A percentile compares a stretch with the other conserved stretches of the same genome.
Evolutionary conservation across 768 basidiomycete species (phyloP).

Genomic region (Podaxis mareebaensis): DNA sequence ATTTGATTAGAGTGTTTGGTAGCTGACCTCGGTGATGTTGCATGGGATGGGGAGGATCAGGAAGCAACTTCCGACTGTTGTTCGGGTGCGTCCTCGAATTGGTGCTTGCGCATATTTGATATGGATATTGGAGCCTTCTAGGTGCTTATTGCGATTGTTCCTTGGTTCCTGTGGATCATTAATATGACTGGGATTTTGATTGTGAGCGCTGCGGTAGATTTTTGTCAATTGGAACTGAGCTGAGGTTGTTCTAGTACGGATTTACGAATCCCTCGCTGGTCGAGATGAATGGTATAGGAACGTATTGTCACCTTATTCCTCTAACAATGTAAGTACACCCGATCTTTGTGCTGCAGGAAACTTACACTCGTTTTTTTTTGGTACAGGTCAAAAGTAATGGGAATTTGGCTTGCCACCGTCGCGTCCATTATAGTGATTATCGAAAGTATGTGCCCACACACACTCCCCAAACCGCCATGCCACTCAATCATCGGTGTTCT

Average conservation of each 20-base stretch:
- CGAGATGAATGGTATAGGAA: slow-evolving; percentile 3
- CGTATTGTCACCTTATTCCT: slow-evolving; percentile 7
- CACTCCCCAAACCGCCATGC: not conserved
- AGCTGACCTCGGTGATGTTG: slow-evolving; percentile 6
- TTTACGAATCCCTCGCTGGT: not conserved
- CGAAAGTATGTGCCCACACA: not conserved
- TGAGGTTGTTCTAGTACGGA: not conserved
- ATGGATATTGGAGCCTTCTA: not conserved
- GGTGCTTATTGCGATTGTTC: slow-evolving; percentile 3
- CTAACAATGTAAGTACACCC: not conserved
- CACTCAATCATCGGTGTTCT: not conserved
- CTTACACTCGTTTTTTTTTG: not conserved
- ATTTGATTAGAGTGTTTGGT: not conserved
- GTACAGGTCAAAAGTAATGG: slow-evolving; percentile 7
- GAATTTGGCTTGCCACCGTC: not conserved
- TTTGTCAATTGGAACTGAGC: not conserved
- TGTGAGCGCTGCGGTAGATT: not conserved
- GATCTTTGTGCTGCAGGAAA: not conserved
- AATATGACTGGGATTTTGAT: not conserved
- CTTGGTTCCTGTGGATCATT: slow-evolving; percentile 10
- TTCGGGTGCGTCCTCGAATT: not conserved
- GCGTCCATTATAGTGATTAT: not conserved
- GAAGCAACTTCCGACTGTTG: not conserved
- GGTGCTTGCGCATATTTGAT: not conserved
- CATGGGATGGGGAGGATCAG: not conserved